A percentile compares a stretch with the other conserved stretches of the same genome.
These are phyloP conservation scores for Larix sibirica DNA, from an alignment of 83 land plant genomes.

Conservation along the genomic window DNA sequence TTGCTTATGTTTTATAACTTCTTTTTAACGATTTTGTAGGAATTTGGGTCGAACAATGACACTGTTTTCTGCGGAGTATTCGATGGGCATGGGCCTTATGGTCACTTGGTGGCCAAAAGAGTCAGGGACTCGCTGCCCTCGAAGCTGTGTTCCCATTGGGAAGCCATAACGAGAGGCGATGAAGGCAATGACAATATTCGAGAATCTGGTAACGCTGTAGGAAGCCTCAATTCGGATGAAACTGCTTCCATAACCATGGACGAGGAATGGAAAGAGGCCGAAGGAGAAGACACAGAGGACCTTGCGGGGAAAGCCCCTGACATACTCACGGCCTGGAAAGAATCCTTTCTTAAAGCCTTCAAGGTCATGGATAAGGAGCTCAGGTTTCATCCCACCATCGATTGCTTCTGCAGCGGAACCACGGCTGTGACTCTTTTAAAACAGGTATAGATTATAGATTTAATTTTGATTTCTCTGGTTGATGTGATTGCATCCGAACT, in stretches of 20 bases:
- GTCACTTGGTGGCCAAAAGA: constrained; percentile 78
- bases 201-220: no score
- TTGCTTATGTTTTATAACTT: no score
- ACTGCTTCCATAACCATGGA: neutral
- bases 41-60: constrained; percentile 68
- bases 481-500: no score
- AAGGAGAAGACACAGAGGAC: constrained; percentile 20
- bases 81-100: constrained; percentile 93
- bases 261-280: neutral
- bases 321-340: constrained; percentile 50
- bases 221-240: neutral
- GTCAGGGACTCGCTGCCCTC: constrained; percentile 59
- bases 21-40: constrained; percentile 34
- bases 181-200: no score
- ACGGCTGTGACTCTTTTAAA: constrained; percentile 91
- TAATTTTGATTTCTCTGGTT: no score
- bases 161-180: no score
- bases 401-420: constrained; percentile 92
- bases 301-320: constrained; percentile 27
- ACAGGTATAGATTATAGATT: constrained; percentile 67
- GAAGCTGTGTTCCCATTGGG: no score
- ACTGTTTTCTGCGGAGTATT: constrained; percentile 89
- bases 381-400: constrained; percentile 56
- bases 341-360: constrained; percentile 72
- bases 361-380: constrained; percentile 85